A percentile compares a stretch with the other conserved stretches of the same genome.
phyloP scores from a whole-genome alignment of 2,329 filamentous ascomycete genomes.

The Colletotrichum truncatum region DNA sequence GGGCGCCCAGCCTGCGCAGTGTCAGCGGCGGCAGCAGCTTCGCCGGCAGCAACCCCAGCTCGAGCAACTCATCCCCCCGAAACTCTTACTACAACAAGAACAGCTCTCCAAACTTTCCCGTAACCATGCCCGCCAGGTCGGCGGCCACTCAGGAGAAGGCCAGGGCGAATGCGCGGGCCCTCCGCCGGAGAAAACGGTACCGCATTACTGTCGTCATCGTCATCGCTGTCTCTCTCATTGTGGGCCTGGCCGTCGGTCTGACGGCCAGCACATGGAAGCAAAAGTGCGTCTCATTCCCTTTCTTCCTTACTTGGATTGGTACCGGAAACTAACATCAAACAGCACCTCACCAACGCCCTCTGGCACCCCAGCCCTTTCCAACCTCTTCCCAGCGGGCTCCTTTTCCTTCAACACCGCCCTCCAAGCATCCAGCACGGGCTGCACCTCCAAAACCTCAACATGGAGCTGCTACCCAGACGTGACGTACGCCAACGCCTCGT shows the following conservation, averaged over 20 bases:
- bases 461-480: conserved; percentile 71
- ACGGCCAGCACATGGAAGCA: conserved; percentile 46
- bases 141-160: not conserved
- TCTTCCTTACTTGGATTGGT: not conserved
- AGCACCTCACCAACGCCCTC: not conserved
- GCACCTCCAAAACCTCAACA: conserved; percentile 65
- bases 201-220: conserved; percentile 40
- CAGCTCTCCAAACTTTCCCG: not conserved
- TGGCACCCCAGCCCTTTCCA: conserved; percentile 4
- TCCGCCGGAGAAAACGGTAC: conserved; percentile 42
- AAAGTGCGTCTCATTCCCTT: conserved; percentile 39
- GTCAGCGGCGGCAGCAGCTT: not conserved
- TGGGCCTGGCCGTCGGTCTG: conserved; percentile 51
- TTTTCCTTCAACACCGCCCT: conserved; percentile 70
- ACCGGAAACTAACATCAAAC: conserved; percentile 11
- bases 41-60: not conserved
- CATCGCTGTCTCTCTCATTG: conserved; percentile 41
- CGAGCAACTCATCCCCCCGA: conserved; percentile 4
- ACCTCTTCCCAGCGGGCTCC: conserved; percentile 67
- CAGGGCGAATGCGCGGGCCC: conserved; percentile 31
- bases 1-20: not conserved
- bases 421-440: conserved; percentile 59
- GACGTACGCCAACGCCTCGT: conserved; percentile 48
- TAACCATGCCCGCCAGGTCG: not conserved
- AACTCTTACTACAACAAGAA: conserved; percentile 17